Base-by-base conservation (phyloP, 768 basidiomycete species). In the Infundibulicybe gibba region DNA sequence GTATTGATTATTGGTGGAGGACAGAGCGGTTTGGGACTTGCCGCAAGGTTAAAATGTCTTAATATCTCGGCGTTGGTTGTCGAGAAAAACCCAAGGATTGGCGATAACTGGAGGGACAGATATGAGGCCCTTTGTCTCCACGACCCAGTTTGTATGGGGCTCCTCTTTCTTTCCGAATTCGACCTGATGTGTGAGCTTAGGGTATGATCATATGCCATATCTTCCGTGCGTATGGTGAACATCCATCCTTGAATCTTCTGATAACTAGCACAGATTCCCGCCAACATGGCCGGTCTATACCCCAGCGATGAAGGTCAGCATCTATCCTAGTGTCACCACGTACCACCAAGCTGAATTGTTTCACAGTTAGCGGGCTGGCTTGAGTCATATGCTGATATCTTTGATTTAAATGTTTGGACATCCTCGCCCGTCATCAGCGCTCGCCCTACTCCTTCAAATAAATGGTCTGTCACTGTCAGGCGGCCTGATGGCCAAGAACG, bases 71-170 rank as follows among this genome's bases (percentile, higher is more conserved):
- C 68, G 8, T 64, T 87, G 6, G 63, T 90, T 12, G 67, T 90
- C 40, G 89, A 92, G 59, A 80, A 74, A 61, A 75, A 81, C 43
- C 49, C 58, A 10, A 63, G 76, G 15, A 72, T 86, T 19, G 85
- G 86, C 0, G 76, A 86, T 56, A 77, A 76, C 42, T 87, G 84
- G 85, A 66, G 84, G 48, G 67, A 74, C 32, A 69, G 87, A 32
- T 88, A 89, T 58, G 76, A 84, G 45, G 75, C 81, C 9, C 62
- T 87, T 33, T 83, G 80, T 41, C 62, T 87, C 21, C 85, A 88
- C 55, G 80, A 83, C 59, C 75, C 80, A 17, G 79, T 84, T 48
- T 85, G 83, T 82, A 55, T 14, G 25, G 8, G 25, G 8, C 8
- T 25, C 17, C 3, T 38, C 17, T 19, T 4, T 6, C 10, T 38